Base-by-base conservation (phyloP, 2,329 filamentous ascomycete genomes). In the Annulohypoxylon truncatum region DNA sequence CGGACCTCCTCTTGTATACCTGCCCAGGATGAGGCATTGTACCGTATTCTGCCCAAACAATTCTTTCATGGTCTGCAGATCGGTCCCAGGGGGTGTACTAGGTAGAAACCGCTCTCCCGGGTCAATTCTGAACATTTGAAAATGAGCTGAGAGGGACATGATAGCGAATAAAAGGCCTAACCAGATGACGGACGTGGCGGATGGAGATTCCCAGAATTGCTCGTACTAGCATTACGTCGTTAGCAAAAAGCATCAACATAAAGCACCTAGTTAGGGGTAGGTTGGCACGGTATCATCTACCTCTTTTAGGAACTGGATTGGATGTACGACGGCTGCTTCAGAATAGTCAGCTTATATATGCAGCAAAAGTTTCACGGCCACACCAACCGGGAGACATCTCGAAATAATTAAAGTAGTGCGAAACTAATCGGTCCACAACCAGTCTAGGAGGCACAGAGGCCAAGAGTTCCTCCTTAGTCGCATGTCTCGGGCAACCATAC, bases 101-200 rank as follows among this genome's bases (percentile, higher is more conserved):
- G 18, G 8, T 9, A 15, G 18, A 9, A 42, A 42, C 8, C n/a
- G 38, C 15, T 42, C 38, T 15, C 38, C 38, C 5, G 18, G 38
- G 38, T 42, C 38, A 20, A 42, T 42, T 20, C 10, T 42, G 48
- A 29, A 29, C 33, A 44, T 46, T 12, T 62, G 51, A 15, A 42
- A 28, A 10, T 55, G 52, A n/a, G 51, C 52, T 18, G 59, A 55
- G 8, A 56, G n/a, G 13, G 40, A 31, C 52, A 62, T 62, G 26
- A 56, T 42, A 31, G 42, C 42, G 46, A 56, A 62, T 18, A 62
- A 20, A 12, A 62, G 59, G 2, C 51, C 59, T 7, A 62, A n/a
- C 59, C 51, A 62, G 9, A 50, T 51, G 29, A 51, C 31, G 18
- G 59, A 35, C 9, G 33, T 28, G n/a, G 26, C 29, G 6, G 42